phyloP scores from a whole-genome alignment of 306 rosid genomes.

The Citrullus mucosospermus region DNA sequence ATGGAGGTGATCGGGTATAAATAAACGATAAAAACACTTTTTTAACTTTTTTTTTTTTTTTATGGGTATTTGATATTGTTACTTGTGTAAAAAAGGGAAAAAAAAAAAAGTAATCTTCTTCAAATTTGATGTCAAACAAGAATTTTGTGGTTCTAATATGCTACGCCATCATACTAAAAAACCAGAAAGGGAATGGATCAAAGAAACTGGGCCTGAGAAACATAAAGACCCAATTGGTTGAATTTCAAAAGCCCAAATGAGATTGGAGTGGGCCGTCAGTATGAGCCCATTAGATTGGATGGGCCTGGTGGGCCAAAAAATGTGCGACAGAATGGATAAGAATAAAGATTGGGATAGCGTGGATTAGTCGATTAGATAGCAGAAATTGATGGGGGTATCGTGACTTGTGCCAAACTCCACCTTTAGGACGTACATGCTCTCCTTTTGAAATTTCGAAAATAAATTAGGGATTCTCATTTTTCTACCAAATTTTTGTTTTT shows the following conservation, averaged over 20 bases:
- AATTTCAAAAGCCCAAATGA: background rate
- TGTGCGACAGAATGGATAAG: background rate
- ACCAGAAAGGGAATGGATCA: background rate
- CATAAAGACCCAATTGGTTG: background rate
- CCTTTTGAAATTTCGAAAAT: too few relatives aligned
- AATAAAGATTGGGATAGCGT: background rate
- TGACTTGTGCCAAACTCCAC: conserved; percentile 19
- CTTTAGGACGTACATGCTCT: too few relatives aligned
- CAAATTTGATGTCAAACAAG: too few relatives aligned
- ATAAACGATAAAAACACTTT: too few relatives aligned
- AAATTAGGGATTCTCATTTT: too few relatives aligned
- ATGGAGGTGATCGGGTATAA: too few relatives aligned
- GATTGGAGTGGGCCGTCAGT: background rate
- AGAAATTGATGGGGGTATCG: background rate
- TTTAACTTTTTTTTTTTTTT: too few relatives aligned
- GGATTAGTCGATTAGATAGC: background rate
- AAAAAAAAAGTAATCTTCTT: too few relatives aligned
- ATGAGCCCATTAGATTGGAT: background rate
- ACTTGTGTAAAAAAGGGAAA: too few relatives aligned
- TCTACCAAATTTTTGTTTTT: too few relatives aligned
- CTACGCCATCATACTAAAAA: background rate
- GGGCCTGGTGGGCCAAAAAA: background rate
- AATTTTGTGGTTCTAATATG: too few relatives aligned
- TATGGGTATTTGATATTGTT: too few relatives aligned
- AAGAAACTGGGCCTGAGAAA: background rate